Evolutionary conservation across 176 grass and related monocot genomes (phyloP).

Genomic region (Oryza australiensis): DNA sequence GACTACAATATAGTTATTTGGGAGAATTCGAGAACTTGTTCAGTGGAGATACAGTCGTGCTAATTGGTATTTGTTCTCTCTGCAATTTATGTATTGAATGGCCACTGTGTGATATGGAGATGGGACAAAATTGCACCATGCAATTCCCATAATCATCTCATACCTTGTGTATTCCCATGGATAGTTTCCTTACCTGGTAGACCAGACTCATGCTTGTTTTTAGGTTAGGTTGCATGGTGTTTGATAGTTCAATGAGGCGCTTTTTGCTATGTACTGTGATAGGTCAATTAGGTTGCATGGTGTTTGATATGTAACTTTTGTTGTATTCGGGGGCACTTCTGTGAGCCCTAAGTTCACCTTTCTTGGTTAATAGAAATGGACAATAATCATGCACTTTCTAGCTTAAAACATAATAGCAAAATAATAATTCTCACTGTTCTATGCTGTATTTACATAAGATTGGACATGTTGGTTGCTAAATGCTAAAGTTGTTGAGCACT

Average conservation of each 20-base stretch:
- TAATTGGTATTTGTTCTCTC: neutral
- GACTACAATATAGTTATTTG: neutral
- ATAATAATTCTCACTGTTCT: conserved; percentile 1
- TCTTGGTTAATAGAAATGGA: conserved; percentile 7
- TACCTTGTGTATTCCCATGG: neutral
- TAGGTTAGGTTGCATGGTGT: neutral
- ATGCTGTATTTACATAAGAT: conserved; percentile 2
- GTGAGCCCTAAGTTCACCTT: neutral
- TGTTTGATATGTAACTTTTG: neutral
- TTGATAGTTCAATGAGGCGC: neutral
- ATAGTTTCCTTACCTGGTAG: neutral
- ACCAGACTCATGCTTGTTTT: neutral
- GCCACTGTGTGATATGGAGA: neutral
- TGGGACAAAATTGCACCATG: neutral
- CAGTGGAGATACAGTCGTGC: neutral
- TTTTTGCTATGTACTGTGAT: neutral
- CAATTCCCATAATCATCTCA: neutral
- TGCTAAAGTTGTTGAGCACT: neutral
- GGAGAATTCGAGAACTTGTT: neutral
- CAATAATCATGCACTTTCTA: conserved; percentile 21
- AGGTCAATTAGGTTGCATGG: neutral
- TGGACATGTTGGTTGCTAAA: conserved; percentile 14
- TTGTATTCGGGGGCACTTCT: neutral
- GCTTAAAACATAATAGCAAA: neutral
- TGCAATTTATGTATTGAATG: neutral